These are phyloP conservation scores for Auricularia sp. DNA, from an alignment of 768 basidiomycete species.

Conservation along the genomic window DNA sequence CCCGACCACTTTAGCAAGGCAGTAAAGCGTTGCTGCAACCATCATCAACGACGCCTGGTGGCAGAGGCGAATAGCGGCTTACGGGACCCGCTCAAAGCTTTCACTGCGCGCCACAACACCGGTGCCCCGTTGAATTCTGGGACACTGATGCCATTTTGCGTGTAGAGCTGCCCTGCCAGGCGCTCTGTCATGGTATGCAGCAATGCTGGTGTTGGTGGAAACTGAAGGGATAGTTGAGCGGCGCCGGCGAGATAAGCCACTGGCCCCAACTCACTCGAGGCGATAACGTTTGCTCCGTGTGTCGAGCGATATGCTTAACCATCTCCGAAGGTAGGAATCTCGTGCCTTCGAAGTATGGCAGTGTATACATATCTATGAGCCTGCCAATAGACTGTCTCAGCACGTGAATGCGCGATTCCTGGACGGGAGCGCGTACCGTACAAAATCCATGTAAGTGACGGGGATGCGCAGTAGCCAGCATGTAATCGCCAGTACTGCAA, in stretches of 20 bases:
- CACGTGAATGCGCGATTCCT: not conserved
- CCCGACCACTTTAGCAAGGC: constrained; percentile 49
- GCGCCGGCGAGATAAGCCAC: not conserved
- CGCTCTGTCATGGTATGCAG: constrained; percentile 55
- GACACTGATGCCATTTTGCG: constrained; percentile 41
- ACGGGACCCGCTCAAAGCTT: constrained; percentile 66
- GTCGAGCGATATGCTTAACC: constrained; percentile 61
- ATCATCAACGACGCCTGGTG: not conserved
- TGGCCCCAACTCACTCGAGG: constrained; percentile 44
- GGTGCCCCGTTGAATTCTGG: constrained; percentile 71
- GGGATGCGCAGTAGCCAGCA: constrained; percentile 78
- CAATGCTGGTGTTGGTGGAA: constrained; percentile 45
- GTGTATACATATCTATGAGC: constrained; percentile 57
- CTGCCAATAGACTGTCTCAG: constrained; percentile 26
- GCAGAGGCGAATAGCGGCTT: constrained; percentile 25
- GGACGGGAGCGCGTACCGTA: constrained; percentile 37
- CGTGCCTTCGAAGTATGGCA: constrained; percentile 73
- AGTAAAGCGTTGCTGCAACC: constrained; percentile 50
- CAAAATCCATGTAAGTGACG: constrained; percentile 63
- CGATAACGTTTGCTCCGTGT: constrained; percentile 53
- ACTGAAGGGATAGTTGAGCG: constrained; percentile 29
- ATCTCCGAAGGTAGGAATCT: constrained; percentile 51
- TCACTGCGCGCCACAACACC: constrained; percentile 66
- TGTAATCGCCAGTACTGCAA: constrained; percentile 63
- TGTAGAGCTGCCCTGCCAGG: constrained; percentile 47